Percentiles rank a stretch among this genome's conserved stretches.
phyloP scores from a whole-genome alignment of 108 stramenopile genomes.

The Chaetoceros tenuissimus region DNA sequence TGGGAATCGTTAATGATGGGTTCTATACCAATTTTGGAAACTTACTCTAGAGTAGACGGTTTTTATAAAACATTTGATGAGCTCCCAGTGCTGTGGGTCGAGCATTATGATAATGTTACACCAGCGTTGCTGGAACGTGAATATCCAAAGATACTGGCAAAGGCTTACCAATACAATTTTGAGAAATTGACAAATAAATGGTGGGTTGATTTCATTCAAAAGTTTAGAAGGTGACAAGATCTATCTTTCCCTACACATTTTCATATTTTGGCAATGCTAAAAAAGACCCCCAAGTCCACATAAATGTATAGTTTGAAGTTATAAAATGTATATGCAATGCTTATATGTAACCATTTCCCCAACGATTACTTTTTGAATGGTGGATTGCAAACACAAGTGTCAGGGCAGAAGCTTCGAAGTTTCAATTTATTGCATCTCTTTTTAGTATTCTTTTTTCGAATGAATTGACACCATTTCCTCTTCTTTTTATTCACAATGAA shows the following conservation, averaged over 20 bases:
- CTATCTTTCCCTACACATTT: too few species aligned
- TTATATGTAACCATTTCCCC: too few species aligned
- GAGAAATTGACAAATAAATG: constrained; percentile 35
- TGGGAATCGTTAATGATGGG: constrained; percentile 36
- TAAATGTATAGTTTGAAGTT: too few species aligned
- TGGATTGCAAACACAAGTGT: too few species aligned
- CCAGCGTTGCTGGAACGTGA: constrained; percentile 27
- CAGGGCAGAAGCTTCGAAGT: too few species aligned
- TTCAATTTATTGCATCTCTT: too few species aligned
- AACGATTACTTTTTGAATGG: too few species aligned
- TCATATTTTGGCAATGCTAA: too few species aligned
- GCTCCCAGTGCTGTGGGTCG: constrained; percentile 46
- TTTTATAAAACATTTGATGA: constrained; percentile 29
- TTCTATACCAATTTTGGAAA: constrained; percentile 40
- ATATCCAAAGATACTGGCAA: constrained; percentile 22
- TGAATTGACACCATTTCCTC: not conserved
- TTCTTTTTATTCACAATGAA: not conserved
- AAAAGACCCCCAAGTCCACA: too few species aligned
- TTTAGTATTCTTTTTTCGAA: not conserved
- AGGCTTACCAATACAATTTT: constrained; percentile 17
- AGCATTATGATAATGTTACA: constrained; percentile 31
- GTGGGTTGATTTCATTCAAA: constrained; percentile 39
- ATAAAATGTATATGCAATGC: too few species aligned
- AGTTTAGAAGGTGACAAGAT: too few species aligned
- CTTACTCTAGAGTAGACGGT: constrained; percentile 29